Conservation (phyloP, 495 filamentous ascomycete species). For the Neurospora sp. region DNA sequence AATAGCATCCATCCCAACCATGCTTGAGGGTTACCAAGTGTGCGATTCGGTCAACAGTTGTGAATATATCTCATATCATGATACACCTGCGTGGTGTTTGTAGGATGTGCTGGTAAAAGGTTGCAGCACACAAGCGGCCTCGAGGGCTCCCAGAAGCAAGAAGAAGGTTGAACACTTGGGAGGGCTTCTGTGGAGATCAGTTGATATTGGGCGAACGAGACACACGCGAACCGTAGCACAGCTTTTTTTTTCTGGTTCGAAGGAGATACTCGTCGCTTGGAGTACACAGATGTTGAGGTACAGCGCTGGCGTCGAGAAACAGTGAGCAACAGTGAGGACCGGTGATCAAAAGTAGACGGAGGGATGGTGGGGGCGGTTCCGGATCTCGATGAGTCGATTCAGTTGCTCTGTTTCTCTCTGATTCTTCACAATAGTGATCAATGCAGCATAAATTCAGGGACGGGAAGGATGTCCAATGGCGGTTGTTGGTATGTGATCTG, state of each 20-base stretch:
- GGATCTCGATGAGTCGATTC: background rate
- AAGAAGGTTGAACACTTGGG: background rate
- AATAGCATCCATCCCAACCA: slow-evolving; percentile 27
- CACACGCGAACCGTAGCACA: background rate
- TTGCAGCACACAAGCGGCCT: background rate
- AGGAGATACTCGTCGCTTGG: background rate
- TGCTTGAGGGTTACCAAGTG: slow-evolving; percentile 10
- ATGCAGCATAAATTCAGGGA: background rate
- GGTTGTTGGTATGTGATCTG: background rate
- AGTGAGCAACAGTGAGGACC: background rate
- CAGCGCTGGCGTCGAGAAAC: background rate
- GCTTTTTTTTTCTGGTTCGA: background rate
- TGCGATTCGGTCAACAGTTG: background rate
- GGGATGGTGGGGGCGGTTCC: background rate
- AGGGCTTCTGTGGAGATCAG: background rate
- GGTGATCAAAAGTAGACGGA: background rate
- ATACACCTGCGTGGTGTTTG: background rate
- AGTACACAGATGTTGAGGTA: background rate
- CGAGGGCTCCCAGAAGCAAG: background rate
- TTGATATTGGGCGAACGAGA: background rate
- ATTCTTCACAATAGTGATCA: background rate
- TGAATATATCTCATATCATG: background rate
- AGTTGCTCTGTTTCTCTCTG: background rate
- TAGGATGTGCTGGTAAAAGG: background rate
- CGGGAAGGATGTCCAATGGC: background rate